These are phyloP conservation scores for Dipodascus geniculatus DNA, from an alignment of 805 yeast genomes.

Conservation along the genomic window DNA sequence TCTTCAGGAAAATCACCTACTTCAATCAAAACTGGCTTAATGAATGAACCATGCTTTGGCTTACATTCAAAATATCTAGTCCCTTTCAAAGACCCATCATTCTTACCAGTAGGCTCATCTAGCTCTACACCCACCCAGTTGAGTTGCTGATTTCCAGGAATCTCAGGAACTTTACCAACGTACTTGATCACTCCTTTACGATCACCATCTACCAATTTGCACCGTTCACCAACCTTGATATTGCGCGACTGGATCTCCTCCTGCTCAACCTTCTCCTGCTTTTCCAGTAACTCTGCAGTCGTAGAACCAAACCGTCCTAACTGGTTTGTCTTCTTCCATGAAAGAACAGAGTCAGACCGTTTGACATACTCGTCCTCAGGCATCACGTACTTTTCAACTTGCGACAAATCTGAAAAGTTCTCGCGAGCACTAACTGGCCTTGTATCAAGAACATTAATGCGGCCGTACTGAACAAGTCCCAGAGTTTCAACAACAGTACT, in stretches of 20 bases:
- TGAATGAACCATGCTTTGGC: slow-evolving; percentile 61
- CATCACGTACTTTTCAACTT: slow-evolving; percentile 34
- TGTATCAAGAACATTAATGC: slow-evolving; percentile 41
- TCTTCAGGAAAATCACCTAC: slow-evolving; percentile 56
- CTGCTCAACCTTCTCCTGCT: slow-evolving; percentile 5
- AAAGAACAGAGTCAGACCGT: slow-evolving; percentile 50
- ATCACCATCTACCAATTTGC: slow-evolving; percentile 33
- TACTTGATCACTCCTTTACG: slow-evolving; percentile 62
- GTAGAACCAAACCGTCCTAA: slow-evolving; percentile 65
- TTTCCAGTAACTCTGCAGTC: slow-evolving; percentile 23
- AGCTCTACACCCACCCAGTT: slow-evolving; percentile 78
- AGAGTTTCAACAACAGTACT: slow-evolving; percentile 18
- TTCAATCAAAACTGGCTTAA: slow-evolving; percentile 56
- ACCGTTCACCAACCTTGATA: slow-evolving; percentile 16
- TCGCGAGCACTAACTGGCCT: slow-evolving; percentile 21
- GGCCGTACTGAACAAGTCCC: slow-evolving; percentile 26
- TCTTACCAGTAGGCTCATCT: slow-evolving; percentile 79
- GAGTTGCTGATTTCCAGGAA: slow-evolving; percentile 29
- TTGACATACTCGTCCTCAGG: slow-evolving; percentile 51
- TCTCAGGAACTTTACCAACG: slow-evolving; percentile 55
- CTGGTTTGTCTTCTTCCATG: slow-evolving; percentile 61
- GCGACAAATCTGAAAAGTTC: slow-evolving; percentile 25
- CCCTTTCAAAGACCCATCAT: slow-evolving; percentile 66
- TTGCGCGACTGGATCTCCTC: slow-evolving; percentile 6
- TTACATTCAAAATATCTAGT: slow-evolving; percentile 43